phyloP scores from a whole-genome alignment of 169 alveolate species.

The Eimeria zaria region DNA sequence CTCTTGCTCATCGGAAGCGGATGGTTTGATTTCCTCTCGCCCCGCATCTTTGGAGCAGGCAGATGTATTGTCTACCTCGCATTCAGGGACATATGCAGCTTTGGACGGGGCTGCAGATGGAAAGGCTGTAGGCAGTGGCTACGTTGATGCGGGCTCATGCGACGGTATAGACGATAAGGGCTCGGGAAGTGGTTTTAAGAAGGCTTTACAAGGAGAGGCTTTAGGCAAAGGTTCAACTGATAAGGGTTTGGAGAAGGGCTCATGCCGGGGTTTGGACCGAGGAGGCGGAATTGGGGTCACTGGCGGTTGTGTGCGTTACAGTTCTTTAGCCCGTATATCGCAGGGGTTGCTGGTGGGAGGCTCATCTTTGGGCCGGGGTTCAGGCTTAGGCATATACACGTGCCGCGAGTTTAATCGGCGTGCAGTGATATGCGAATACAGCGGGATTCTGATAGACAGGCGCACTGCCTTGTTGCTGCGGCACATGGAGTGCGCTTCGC shows the following conservation, averaged over 20 bases:
- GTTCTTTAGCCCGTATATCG: conserved; percentile 7
- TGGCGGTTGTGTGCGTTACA: neutral
- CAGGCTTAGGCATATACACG: conserved; percentile 78
- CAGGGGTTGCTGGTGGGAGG: conserved; percentile 57
- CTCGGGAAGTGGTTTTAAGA: neutral
- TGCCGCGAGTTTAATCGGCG: conserved; percentile 42
- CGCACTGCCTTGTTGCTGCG: conserved; percentile 78
- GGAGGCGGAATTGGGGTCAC: neutral
- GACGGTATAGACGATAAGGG: neutral
- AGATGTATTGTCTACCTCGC: neutral
- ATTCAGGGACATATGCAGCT: neutral
- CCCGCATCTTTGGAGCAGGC: neutral
- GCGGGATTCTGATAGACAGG: conserved; percentile 80
- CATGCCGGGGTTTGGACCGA: neutral
- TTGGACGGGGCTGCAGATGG: neutral
- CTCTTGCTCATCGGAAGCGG: neutral
- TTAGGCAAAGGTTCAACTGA: neutral
- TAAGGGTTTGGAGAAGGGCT: neutral
- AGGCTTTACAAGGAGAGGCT: neutral
- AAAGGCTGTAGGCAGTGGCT: neutral
- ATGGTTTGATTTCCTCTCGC: neutral
- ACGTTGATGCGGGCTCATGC: neutral
- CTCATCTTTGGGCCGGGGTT: conserved; percentile 78
- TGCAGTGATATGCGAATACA: conserved; percentile 68
- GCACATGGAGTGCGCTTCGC: conserved; percentile 75